Percentiles rank a stretch among this genome's conserved stretches.
Evolutionary conservation across 306 rosid species (phyloP).

Genomic region (Astragalus membranaceus): DNA sequence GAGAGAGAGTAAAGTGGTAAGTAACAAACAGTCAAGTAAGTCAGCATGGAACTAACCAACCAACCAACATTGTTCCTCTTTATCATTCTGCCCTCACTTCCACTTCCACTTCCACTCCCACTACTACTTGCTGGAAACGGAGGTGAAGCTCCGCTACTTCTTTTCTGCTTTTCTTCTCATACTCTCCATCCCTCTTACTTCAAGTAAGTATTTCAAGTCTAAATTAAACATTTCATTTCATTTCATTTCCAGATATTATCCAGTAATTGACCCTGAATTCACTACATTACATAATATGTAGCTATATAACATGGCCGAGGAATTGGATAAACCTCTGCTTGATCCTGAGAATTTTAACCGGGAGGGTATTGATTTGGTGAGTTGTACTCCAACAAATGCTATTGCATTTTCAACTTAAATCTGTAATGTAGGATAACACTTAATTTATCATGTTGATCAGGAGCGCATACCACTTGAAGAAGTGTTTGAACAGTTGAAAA

Average conservation of each 20-base stretch:
- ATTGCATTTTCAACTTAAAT: conserved; percentile 18
- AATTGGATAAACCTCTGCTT: conserved; percentile 66
- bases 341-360: conserved; percentile 66
- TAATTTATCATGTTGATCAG: conserved; percentile 21
- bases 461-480: conserved; percentile 72
- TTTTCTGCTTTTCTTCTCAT: neutral
- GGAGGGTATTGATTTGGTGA: conserved; percentile 76
- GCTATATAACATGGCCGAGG: conserved; percentile 54
- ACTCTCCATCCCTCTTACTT: neutral
- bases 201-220: conserved; percentile 26
- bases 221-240: neutral
- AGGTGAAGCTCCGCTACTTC: neutral
- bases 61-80: neutral
- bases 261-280: neutral
- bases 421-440: conserved; percentile 1
- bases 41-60: neutral
- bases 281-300: conserved; percentile 18
- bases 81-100: conserved; percentile 1
- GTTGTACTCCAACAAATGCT: conserved; percentile 1
- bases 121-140: neutral
- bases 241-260: neutral
- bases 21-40: conserved; percentile 52
- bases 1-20: too few relatives aligned
- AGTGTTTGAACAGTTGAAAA: conserved; percentile 68
- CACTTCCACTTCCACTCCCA: conserved; percentile 4